Evolutionary conservation across 1,284 basidiomycete species (phyloP).

Genomic region (Sporisorium reilianum): DNA sequence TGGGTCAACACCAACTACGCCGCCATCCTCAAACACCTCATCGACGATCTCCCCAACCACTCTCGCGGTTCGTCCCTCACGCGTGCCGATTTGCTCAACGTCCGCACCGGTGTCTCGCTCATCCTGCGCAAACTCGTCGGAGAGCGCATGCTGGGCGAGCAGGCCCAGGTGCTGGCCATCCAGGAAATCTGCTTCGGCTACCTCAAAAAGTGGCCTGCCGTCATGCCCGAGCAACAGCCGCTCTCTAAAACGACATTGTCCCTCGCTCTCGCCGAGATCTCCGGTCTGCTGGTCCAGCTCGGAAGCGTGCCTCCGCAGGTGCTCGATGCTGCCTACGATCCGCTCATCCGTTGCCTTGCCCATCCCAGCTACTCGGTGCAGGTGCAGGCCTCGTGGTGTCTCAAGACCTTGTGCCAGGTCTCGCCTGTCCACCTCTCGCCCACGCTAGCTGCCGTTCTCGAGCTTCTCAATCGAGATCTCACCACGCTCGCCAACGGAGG

Average conservation of each 20-base stretch:
- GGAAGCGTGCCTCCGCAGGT: slow-evolving; percentile 91
- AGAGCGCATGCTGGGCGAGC: slow-evolving; percentile 82
- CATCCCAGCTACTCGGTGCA: slow-evolving; percentile 90
- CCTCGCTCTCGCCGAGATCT: slow-evolving; percentile 84
- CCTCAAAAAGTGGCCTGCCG: slow-evolving; percentile 89
- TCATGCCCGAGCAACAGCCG: slow-evolving; percentile 85
- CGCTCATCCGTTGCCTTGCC: slow-evolving; percentile 83
- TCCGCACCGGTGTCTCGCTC: slow-evolving; percentile 80
- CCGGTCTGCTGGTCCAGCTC: slow-evolving; percentile 86
- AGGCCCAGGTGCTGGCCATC: slow-evolving; percentile 91
- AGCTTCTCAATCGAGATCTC: slow-evolving; percentile 85
- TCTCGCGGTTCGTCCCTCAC: slow-evolving; percentile 41
- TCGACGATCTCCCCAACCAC: slow-evolving; percentile 75
- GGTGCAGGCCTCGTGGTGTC: slow-evolving; percentile 85
- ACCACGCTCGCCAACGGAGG: slow-evolving; percentile 70
- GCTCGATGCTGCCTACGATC: slow-evolving; percentile 88
- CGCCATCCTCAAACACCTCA: slow-evolving; percentile 81
- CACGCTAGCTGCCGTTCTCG: slow-evolving; percentile 80
- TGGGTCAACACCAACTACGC: slow-evolving; percentile 89
- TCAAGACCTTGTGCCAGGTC: slow-evolving; percentile 89
- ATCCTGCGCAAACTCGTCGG: slow-evolving; percentile 88
- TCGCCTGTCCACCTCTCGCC: slow-evolving; percentile 86
- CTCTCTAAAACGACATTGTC: slow-evolving; percentile 80
- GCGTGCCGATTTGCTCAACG: slow-evolving; percentile 77
- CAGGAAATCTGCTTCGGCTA: slow-evolving; percentile 84